A percentile compares a stretch with the other conserved stretches of the same genome.
Evolutionary conservation across 208 protist genomes (phyloP).

Genomic region (Polymyxa betae): DNA sequence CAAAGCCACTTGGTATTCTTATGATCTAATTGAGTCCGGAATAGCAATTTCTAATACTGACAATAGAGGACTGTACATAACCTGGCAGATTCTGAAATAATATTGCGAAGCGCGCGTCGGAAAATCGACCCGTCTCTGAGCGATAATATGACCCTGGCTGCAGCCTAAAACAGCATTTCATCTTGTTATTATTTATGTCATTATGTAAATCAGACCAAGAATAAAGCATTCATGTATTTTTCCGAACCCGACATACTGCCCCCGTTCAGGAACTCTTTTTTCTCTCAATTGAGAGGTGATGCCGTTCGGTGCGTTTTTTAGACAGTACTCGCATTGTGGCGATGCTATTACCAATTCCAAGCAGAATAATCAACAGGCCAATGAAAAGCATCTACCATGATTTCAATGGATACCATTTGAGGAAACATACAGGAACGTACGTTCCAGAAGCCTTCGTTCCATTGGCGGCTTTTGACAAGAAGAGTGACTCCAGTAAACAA

Average conservation of each 20-base stretch:
- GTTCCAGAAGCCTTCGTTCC: not conserved
- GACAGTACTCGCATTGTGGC: not conserved
- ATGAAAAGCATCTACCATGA: not conserved
- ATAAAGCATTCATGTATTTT: no score
- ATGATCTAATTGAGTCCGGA: no score
- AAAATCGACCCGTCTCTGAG: no score
- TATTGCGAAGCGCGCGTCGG: no score
- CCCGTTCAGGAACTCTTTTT: not conserved
- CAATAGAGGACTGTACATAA: no score
- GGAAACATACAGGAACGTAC: not conserved
- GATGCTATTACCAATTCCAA: conserved; percentile 41
- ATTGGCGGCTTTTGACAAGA: not conserved
- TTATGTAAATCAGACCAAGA: no score
- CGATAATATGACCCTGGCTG: no score
- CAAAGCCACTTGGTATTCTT: conserved; percentile 28
- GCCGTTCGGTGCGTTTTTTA: conserved; percentile 29
- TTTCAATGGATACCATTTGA: not conserved
- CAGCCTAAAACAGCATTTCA: no score
- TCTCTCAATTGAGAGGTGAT: not conserved
- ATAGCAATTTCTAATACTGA: no score
- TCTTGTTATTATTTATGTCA: no score
- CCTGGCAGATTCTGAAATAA: no score
- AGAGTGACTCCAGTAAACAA: conserved; percentile 3
- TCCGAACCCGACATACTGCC: no score
- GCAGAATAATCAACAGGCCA: not conserved